phyloP scores from a whole-genome alignment of 192 early-diverging fungal genomes.

The Coemansia sp. region DNA sequence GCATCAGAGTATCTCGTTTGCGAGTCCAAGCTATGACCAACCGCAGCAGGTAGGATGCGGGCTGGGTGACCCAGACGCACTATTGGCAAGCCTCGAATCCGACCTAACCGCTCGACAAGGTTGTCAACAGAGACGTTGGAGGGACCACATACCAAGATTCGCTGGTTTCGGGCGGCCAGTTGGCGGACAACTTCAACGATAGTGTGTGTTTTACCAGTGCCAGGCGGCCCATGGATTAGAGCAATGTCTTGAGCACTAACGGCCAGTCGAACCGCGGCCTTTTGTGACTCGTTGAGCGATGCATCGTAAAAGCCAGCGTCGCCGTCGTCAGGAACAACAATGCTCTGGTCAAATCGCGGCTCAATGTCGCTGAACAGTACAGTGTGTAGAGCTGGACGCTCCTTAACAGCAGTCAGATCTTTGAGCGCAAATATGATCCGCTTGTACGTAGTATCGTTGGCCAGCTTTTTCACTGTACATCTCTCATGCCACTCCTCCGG shows the following conservation, averaged over 20 bases:
- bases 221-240: slow-evolving; percentile 84
- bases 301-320: slow-evolving; percentile 55
- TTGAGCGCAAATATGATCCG: slow-evolving; percentile 44
- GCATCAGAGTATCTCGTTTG: slow-evolving; percentile 64
- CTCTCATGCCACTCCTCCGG: slow-evolving; percentile 62
- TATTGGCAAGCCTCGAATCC: slow-evolving; percentile 55
- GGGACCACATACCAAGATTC: slow-evolving; percentile 84
- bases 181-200: slow-evolving; percentile 83
- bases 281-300: slow-evolving; percentile 68
- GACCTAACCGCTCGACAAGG: slow-evolving; percentile 73
- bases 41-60: slow-evolving; percentile 65
- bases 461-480: slow-evolving; percentile 58
- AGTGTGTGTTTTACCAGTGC: slow-evolving; percentile 88
- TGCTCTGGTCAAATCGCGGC: slow-evolving; percentile 24
- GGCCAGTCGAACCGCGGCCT: slow-evolving; percentile 63
- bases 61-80: slow-evolving; percentile 86
- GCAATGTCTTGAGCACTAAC: slow-evolving; percentile 63
- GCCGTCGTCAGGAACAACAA: background rate
- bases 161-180: slow-evolving; percentile 55
- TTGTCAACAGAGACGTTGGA: slow-evolving; percentile 90
- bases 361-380: slow-evolving; percentile 44
- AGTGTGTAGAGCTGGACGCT: slow-evolving; percentile 33
- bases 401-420: slow-evolving; percentile 12
- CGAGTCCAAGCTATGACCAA: slow-evolving; percentile 69
- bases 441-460: slow-evolving; percentile 46